Conservation (phyloP, 225 moss, liverwort and hornwort species). For the Straminergon stramineum region DNA sequence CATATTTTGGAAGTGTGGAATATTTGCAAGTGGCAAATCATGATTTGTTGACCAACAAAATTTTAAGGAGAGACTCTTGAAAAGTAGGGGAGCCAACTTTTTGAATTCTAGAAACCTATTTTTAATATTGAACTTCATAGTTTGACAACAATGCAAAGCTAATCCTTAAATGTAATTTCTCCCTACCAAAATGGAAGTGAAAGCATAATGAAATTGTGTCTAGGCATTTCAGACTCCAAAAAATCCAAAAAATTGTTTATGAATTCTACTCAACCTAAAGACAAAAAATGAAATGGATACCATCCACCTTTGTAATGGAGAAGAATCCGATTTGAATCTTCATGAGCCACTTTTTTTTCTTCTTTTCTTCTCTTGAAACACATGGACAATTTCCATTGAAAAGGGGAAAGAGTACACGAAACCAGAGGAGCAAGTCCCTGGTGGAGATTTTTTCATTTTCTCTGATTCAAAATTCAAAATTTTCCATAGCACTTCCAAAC, state of each 20-base stretch:
- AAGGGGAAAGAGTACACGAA: too few species aligned
- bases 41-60: neutral
- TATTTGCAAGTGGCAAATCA: neutral
- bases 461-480: too few species aligned
- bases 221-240: neutral
- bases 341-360: neutral
- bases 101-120: too few species aligned
- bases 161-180: neutral
- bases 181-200: neutral
- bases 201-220: neutral
- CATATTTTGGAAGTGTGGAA: neutral
- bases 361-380: too few species aligned
- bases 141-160: neutral
- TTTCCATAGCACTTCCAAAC: too few species aligned
- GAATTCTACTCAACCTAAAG: neutral
- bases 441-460: too few species aligned
- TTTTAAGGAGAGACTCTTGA: too few species aligned
- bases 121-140: neutral
- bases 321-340: neutral
- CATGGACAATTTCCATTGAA: too few species aligned
- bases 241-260: neutral
- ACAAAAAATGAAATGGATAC: neutral
- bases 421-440: too few species aligned
- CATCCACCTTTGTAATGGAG: too few species aligned
- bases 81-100: rapidly evolving